Conservation (phyloP, 163 green algal species). For the Coccomyxa subellipsoidea region DNA sequence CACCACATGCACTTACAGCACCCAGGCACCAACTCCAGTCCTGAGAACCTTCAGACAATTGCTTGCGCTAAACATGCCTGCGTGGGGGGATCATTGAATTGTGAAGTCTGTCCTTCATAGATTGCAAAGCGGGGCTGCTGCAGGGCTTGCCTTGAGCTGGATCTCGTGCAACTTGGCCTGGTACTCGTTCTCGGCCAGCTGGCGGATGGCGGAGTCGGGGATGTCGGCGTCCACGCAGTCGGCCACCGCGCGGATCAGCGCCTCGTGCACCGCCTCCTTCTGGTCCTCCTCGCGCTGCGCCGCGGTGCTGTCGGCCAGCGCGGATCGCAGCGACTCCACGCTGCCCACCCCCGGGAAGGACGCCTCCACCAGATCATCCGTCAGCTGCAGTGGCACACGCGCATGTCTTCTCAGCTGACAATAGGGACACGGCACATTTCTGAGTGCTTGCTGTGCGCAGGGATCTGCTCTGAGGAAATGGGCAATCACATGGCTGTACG, state of each 20-base stretch:
- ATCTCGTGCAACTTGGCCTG: slow-evolving; percentile 21
- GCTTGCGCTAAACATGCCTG: too few relatives aligned
- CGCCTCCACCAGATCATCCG: slow-evolving; percentile 29
- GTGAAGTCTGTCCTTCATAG: too few relatives aligned
- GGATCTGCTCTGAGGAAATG: too few relatives aligned
- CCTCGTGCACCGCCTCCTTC: slow-evolving; percentile 5
- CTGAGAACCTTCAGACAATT: too few relatives aligned
- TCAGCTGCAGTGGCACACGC: slow-evolving; percentile 16
- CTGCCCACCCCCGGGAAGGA: slow-evolving; percentile 14
- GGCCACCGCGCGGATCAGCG: slow-evolving; percentile 5
- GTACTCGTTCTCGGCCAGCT: slow-evolving; percentile 28
- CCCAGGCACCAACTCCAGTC: too few relatives aligned
- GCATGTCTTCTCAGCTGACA: not conserved
- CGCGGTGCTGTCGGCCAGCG: not conserved
- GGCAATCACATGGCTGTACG: too few relatives aligned
- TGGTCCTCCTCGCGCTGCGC: slow-evolving; percentile 4
- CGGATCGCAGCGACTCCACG: slow-evolving; percentile 20
- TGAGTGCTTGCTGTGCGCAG: not conserved
- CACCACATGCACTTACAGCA: too few relatives aligned
- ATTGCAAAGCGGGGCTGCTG: not conserved
- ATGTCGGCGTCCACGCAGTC: slow-evolving; percentile 12
- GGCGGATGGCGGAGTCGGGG: slow-evolving; percentile 11
- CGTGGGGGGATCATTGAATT: too few relatives aligned
- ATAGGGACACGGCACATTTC: not conserved
- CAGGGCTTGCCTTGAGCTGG: slow-evolving; percentile 1